Conservation (phyloP, 305 asterid species). For the Plantago lanceolata region DNA sequence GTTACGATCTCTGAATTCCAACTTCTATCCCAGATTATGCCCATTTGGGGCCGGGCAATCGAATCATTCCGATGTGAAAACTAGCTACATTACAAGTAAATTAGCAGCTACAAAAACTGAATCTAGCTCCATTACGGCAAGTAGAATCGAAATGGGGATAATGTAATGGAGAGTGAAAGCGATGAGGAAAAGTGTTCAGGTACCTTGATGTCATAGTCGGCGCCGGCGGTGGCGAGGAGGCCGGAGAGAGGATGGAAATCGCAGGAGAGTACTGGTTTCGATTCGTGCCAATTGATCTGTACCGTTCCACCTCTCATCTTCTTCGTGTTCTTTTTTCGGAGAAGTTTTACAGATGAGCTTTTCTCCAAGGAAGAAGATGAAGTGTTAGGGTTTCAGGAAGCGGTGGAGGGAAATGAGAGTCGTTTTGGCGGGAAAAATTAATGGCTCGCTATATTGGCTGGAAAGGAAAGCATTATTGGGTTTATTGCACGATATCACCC, state of each 20-base stretch:
- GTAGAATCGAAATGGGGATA: no score
- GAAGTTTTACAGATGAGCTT: no score
- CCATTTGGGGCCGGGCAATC: no score
- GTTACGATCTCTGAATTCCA: no score
- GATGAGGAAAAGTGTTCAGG: neutral
- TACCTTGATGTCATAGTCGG: conserved; percentile 94
- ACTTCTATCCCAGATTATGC: no score
- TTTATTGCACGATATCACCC: no score
- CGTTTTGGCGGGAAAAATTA: conserved; percentile 11
- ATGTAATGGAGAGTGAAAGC: neutral
- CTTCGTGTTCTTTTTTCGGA: neutral
- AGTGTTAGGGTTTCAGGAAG: neutral
- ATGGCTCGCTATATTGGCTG: no score
- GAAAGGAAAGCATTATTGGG: no score
- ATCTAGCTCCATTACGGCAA: neutral
- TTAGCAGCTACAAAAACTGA: neutral
- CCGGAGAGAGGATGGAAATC: conserved; percentile 78
- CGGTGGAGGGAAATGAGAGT: neutral
- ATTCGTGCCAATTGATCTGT: conserved; percentile 95
- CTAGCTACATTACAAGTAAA: neutral
- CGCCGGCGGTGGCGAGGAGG: conserved; percentile 88
- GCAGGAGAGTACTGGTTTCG: conserved; percentile 88
- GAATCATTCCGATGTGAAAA: no score
- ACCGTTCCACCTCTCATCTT: conserved; percentile 83
- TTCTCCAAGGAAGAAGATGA: neutral